A percentile compares a stretch with the other conserved stretches of the same genome.
phyloP scores from a whole-genome alignment of 164 flowering plant species.

The Euptelea pleiosperma region DNA sequence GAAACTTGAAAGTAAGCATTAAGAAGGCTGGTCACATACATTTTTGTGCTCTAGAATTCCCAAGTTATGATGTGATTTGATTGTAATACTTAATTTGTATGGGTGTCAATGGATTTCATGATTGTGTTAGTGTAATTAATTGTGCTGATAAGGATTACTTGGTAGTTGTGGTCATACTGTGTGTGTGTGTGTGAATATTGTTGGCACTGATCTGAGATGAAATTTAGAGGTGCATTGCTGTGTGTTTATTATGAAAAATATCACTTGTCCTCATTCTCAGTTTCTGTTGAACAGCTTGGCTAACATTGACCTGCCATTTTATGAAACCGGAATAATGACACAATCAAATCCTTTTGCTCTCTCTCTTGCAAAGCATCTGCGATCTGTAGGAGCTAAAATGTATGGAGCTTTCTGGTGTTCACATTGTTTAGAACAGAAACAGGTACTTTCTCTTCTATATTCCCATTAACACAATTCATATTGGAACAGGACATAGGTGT shows the following conservation, averaged over 20 bases:
- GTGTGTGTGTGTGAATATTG: no score
- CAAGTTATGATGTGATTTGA: no score
- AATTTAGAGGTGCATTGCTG: neutral
- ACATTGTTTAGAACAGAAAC: slow-evolving; percentile 87
- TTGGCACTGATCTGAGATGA: no score
- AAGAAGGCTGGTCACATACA: no score
- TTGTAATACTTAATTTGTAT: no score
- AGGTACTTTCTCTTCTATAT: slow-evolving; percentile 44
- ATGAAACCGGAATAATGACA: slow-evolving; percentile 56
- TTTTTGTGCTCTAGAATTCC: no score
- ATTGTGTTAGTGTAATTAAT: no score
- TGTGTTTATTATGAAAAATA: neutral
- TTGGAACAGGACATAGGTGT: neutral
- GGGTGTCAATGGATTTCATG: no score
- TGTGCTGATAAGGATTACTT: no score
- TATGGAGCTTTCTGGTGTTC: slow-evolving; percentile 99
- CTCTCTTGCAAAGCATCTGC: slow-evolving; percentile 83
- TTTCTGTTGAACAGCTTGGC: slow-evolving; percentile 36
- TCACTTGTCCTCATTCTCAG: neutral
- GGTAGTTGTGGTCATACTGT: no score
- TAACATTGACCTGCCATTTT: slow-evolving; percentile 49
- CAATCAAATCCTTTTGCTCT: slow-evolving; percentile 68
- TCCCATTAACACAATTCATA: neutral
- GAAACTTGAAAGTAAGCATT: no score
- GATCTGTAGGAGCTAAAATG: slow-evolving; percentile 83